phyloP scores from a whole-genome alignment of 176 grass and related monocot genomes.

The Ampelocalamus luodianensis region DNA sequence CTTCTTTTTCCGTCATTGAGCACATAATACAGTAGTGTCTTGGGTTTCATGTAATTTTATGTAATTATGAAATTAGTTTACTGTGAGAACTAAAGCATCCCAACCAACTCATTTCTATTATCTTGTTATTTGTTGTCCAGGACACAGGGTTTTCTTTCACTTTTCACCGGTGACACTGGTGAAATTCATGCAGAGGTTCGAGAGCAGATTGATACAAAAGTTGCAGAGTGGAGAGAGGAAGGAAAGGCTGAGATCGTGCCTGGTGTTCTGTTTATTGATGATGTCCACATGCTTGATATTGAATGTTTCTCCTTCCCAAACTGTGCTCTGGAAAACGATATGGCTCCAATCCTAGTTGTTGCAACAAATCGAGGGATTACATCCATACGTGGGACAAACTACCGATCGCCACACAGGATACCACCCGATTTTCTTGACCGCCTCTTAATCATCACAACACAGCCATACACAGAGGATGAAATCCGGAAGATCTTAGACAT shows the following conservation, averaged over 20 bases:
- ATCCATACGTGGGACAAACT: conserved; percentile 83
- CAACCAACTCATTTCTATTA: conserved; percentile 12
- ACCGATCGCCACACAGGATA: conserved; percentile 79
- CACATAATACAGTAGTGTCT: neutral
- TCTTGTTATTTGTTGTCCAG: conserved; percentile 50
- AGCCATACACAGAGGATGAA: conserved; percentile 66
- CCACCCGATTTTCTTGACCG: conserved; percentile 88
- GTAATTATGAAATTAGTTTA: neutral
- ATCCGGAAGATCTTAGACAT: conserved; percentile 84
- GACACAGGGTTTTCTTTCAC: conserved; percentile 92
- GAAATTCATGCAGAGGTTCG: conserved; percentile 91
- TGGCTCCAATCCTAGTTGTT: conserved; percentile 88
- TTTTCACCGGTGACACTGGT: conserved; percentile 96
- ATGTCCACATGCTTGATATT: conserved; percentile 97
- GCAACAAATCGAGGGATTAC: conserved; percentile 92
- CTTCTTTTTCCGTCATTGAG: neutral
- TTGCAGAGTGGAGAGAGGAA: conserved; percentile 95
- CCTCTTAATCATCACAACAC: conserved; percentile 51
- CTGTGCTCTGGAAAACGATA: conserved; percentile 82
- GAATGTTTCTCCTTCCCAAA: conserved; percentile 98
- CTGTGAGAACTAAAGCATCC: neutral
- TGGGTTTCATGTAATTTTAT: conserved; percentile 17
- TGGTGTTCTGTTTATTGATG: conserved; percentile 91
- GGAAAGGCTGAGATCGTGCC: conserved; percentile 95
- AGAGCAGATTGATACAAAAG: conserved; percentile 91